Base-by-base conservation (phyloP, 805 yeast genomes). In the Saccharomycopsis sp. region DNA sequence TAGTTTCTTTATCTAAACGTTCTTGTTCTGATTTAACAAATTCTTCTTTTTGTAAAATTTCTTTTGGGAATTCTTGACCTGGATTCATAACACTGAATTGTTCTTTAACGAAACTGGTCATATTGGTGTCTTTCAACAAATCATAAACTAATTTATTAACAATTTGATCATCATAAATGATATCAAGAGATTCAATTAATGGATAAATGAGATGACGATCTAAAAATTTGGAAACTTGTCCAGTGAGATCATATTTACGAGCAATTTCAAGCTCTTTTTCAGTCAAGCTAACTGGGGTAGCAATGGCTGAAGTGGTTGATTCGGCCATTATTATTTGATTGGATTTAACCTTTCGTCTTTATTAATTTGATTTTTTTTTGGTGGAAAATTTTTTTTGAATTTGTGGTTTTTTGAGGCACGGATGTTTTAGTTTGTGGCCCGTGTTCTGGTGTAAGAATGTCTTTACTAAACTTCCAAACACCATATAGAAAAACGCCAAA, bases 141-240 rank as follows among this genome's bases (percentile, higher is more conserved):
- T 74, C 72, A 48, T 63, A 72, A 49, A 70, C 70, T 47, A 72
- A 59, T 49, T 64, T 56, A 39, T 67, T 61, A 41, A 75, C 60
- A 44, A 62, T 64, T 42, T 59, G 53, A 39, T 62, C 67, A 44
- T 66, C 69, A 52, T 72, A 68, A 26, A 71, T 55, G 43, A 62
- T 61, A 40, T 60, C 63, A 37, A 68, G 60, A 34, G 66, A 67
- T 52, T 70, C 74, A 23, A 73, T 55, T 49, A 76, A 56, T 34
- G 75, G 74, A 47, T 68, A 72, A 42, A 69, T 61, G 54, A 78
- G 58, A 51, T 75, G 80, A 46, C 81, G 67, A 58, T 78, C 85
- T 51, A 78, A 58, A 51, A 73, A 77, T 33, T 74, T 74, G 46
- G 71, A 60, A 46, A 77, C 56, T 55, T 69, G 67, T 38, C 62